phyloP scores from a whole-genome alignment of 305 asterid species.

The Plantago rigida region DNA sequence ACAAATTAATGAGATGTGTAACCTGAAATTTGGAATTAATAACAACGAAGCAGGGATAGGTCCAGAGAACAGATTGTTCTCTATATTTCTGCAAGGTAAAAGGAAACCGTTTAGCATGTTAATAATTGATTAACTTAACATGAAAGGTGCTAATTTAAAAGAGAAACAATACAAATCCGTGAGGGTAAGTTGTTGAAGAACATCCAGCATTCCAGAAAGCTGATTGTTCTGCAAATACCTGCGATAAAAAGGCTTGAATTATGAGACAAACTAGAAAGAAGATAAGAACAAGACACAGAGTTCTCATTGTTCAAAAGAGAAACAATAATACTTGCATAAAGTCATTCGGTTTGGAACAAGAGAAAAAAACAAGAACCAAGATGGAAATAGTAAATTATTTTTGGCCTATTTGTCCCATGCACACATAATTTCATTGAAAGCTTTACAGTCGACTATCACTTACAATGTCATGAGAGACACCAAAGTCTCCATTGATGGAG shows the following conservation, averaged over 20 bases:
- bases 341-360: too few relatives aligned
- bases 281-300: background rate
- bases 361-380: background rate
- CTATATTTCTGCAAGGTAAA: constrained; percentile 51
- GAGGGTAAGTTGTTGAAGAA: constrained; percentile 71
- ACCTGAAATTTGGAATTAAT: constrained; percentile 76
- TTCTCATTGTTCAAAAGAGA: too few relatives aligned
- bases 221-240: constrained; percentile 86
- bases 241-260: constrained; percentile 22
- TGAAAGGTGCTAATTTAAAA: constrained; percentile 3
- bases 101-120: constrained; percentile 16
- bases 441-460: constrained; percentile 29
- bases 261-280: constrained; percentile 11
- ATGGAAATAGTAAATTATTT: constrained; percentile 2
- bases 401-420: background rate
- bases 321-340: too few relatives aligned
- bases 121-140: constrained; percentile 9
- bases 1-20: constrained; percentile 18
- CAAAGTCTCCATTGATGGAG: constrained; percentile 69
- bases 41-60: constrained; percentile 67
- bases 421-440: constrained; percentile 1
- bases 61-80: constrained; percentile 85
- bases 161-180: constrained; percentile 50
- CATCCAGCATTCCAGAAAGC: constrained; percentile 71
- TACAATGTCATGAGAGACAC: constrained; percentile 57